These are phyloP conservation scores for Knufia petricola DNA, from an alignment of 2,329 filamentous ascomycete genomes.

Conservation along the genomic window DNA sequence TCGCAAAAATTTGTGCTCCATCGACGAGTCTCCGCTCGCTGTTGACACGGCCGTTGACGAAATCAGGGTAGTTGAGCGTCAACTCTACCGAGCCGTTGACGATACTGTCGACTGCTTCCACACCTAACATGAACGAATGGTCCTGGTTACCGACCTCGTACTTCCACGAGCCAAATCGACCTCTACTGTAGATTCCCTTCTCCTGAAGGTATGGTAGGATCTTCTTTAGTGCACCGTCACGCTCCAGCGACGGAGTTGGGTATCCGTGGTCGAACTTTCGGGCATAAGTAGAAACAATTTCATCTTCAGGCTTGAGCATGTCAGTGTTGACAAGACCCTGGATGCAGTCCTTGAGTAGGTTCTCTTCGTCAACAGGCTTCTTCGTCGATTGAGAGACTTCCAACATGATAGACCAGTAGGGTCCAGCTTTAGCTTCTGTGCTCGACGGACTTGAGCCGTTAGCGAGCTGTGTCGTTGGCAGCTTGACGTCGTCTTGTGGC, in stretches of 20 bases:
- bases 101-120: conserved; percentile 85
- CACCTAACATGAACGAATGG: conserved; percentile 94
- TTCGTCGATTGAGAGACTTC: conserved; percentile 92
- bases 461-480: conserved; percentile 75
- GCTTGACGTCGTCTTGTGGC: conserved; percentile 69
- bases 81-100: conserved; percentile 82
- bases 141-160: conserved; percentile 98
- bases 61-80: conserved; percentile 93
- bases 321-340: conserved; percentile 96
- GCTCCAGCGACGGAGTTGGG: conserved; percentile 87
- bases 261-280: conserved; percentile 97
- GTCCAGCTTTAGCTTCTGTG: conserved; percentile 67
- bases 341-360: conserved; percentile 80
- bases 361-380: conserved; percentile 86
- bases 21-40: conserved; percentile 53
- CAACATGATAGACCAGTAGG: conserved; percentile 99
- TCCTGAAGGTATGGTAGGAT: conserved; percentile 86
- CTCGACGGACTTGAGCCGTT: conserved; percentile 72
- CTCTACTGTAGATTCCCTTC: conserved; percentile 86
- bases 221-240: conserved; percentile 86
- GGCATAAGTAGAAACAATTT: conserved; percentile 97
- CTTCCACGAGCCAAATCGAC: conserved; percentile 94
- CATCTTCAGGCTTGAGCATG: conserved; percentile 82
- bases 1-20: conserved; percentile 49
- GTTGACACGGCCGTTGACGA: conserved; percentile 68